Base-by-base conservation (phyloP, 129 eudicot genomes). In the Centaurea solstitialis region DNA sequence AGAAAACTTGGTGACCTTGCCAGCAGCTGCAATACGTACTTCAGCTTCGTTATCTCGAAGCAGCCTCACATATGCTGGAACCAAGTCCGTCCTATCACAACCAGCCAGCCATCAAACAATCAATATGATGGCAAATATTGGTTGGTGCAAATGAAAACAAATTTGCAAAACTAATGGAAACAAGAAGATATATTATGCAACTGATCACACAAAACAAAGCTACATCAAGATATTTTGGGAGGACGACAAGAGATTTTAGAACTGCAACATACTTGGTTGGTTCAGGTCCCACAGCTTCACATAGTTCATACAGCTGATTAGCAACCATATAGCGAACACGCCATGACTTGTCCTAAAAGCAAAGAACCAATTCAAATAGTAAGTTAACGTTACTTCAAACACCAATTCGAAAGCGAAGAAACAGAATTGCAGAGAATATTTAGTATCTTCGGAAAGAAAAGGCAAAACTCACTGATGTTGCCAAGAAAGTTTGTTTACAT, bases 11-110 rank as follows among this genome's bases (percentile, higher is more conserved):
- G 97, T 96, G 39, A 96, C 99, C 76, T 96, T 96, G 43, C 99
- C 99, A 75, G 99, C 98, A 83, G 99, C 99, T 50, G 99, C 99
- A 69, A 96, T 96, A 41, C 99, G 97, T 47, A 96, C 99, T 93
- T 96, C 99, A 64, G 99, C 99, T 88, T 96, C 99, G 53, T 96
- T 96, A 87, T 96, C 99, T 43, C 99, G 91, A 73, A 96, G 98
- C 47, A 96, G 83, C 77, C 99, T 90, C 69, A 93, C 99, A 87
- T 96, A 96, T 21, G 99, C 98, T 81, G 99, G 99, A 84, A 96
- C 99, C 86, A 96, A 87, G 69, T 96, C 99, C 87, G 93, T 86
- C 89, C 99, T 95, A 43, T 65, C 21, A 62, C 68, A 20, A 78
- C 17, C 68, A 30, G 68, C 26, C 26, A 61, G 40, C 66, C 41